Evolutionary conservation across 1,284 basidiomycete species (phyloP), one percentile per base, ranked within the genome.

Genomic region (Nidula niveotomentosa): DNA sequence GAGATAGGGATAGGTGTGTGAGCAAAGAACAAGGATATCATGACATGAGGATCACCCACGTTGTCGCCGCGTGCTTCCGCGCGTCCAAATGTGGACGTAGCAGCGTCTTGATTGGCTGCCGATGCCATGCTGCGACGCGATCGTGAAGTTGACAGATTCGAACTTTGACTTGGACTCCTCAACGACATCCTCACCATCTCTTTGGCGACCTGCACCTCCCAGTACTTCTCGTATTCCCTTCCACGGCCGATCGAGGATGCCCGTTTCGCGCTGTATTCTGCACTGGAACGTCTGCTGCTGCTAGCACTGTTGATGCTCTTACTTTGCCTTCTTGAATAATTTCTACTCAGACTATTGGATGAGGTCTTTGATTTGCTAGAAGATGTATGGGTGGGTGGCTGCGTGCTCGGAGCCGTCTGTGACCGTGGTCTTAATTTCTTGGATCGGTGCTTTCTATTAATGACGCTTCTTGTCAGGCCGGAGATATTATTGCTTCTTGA

Each of bases 121-220:
- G 13, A 53, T 56, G 55, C 60, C 55, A 55, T 53, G 49, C 48
- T 55, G 53, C 44, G 49, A 49, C 49, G 55, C 50, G 54, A 54
- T 55, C 43, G 58, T 49, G 41, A 39, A 33, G 51, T 45, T 54
- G 53, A 56, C 58, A 49, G 52, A 56, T 51, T 51, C 54, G 57
- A 54, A 57, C 55, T 60, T 54, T 62, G 62, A 53, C 63, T 61
- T 55, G 73, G 55, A 39, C 30, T 30, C 30, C 30, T 30, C 30
- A 30, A 5, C 30, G 71, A 68, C 15, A 73, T 61, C 49, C 64
- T 64, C 36, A 76, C 61, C 58, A 76, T 70, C 55, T 72, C 69
- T 60, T 64, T 69, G 44, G 72, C 70, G 15, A 76, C 69, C 53
- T 71, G 65, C 10, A 70, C 71, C 59, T 75, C 71, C 73, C 75